A percentile compares a stretch with the other conserved stretches of the same genome.
phyloP scores from a whole-genome alignment of 148 eudicot genomes.

The Rheum nobile region DNA sequence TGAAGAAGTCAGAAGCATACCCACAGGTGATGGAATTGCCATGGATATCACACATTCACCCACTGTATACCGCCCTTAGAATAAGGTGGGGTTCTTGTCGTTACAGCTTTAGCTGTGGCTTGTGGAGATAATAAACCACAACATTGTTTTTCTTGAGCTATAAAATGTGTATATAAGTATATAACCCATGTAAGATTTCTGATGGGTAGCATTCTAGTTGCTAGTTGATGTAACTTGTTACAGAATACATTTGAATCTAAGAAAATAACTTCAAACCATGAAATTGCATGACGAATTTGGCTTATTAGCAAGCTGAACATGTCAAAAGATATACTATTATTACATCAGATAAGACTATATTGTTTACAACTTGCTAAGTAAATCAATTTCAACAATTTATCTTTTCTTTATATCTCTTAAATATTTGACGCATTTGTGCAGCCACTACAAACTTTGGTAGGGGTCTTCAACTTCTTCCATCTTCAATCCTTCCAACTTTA shows the following conservation, averaged over 20 bases:
- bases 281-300: no score
- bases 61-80: background rate
- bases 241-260: no score
- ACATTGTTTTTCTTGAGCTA: background rate
- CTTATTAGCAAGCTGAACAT: no score
- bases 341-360: no score
- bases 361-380: no score
- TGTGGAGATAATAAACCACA: background rate
- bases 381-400: no score
- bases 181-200: background rate
- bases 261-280: no score
- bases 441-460: background rate
- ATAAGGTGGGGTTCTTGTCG: background rate
- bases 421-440: no score
- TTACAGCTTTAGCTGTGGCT: background rate
- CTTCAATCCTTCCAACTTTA: background rate
- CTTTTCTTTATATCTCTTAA: no score
- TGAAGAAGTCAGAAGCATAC: slow-evolving; percentile 35
- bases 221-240: no score
- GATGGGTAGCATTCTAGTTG: background rate
- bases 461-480: background rate
- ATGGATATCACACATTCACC: slow-evolving; percentile 17
- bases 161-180: background rate
- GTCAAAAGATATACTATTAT: no score
- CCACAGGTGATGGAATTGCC: slow-evolving; percentile 19